A percentile compares a stretch with the other conserved stretches of the same genome.
Evolutionary conservation across 192 early-diverging fungal species (phyloP).

Genomic region (Podochytrium sp.): DNA sequence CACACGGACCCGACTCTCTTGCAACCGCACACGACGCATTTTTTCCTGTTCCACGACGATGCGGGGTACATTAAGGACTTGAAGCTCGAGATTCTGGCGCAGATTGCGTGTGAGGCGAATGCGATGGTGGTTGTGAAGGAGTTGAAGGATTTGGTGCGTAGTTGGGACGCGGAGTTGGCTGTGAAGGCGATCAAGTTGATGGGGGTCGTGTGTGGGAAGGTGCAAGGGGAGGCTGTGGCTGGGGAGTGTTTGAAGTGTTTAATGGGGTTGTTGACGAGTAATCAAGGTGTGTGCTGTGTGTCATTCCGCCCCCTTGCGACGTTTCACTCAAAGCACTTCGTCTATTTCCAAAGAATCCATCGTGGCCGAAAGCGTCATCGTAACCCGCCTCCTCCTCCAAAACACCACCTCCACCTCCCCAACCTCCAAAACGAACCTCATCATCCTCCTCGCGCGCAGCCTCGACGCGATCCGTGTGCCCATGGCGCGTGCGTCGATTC

Average conservation of each 20-base stretch:
- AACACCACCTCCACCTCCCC: conserved; percentile 12
- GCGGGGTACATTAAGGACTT: conserved; percentile 75
- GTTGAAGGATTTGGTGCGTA: conserved; percentile 58
- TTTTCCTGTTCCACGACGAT: conserved; percentile 81
- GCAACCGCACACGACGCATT: conserved; percentile 72
- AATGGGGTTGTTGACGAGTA: conserved; percentile 31
- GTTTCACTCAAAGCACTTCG: not conserved
- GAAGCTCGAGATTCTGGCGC: conserved; percentile 84
- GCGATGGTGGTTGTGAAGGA: conserved; percentile 73
- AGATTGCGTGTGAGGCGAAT: conserved; percentile 70
- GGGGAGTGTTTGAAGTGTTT: conserved; percentile 56
- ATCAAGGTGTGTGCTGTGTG: conserved; percentile 25
- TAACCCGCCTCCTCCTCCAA: conserved; percentile 74
- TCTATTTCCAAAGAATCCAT: conserved; percentile 60
- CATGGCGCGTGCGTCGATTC: conserved; percentile 79
- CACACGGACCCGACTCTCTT: conserved; percentile 71
- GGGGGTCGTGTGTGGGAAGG: conserved; percentile 17
- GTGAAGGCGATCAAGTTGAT: conserved; percentile 48
- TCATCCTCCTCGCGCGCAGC: conserved; percentile 55
- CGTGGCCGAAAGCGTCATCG: conserved; percentile 75
- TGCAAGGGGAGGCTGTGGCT: conserved; percentile 34
- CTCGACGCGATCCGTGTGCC: conserved; percentile 70
- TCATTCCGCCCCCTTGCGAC: not conserved
- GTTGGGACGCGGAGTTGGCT: conserved; percentile 63
- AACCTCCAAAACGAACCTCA: conserved; percentile 13